Evolutionary conservation across 192 early-diverging fungal genomes (phyloP), one percentile per base, ranked within the genome.

Genomic region (Coemansia sp.): DNA sequence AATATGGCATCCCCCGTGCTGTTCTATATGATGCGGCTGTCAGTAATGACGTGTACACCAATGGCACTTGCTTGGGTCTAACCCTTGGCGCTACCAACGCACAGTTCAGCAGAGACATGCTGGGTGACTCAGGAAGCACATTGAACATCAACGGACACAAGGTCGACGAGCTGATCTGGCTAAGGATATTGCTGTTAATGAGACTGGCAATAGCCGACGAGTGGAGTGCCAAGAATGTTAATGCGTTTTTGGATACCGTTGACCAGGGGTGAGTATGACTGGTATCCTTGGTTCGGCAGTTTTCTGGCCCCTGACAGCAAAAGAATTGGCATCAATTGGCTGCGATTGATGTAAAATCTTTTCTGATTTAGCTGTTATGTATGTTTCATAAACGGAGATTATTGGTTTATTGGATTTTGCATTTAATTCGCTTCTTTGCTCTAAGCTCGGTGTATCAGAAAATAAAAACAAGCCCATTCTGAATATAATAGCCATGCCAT

Each of bases 111-210:
- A 45, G 43, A 20, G 19, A 45, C 18, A 20, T 20, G 9, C n/a
- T 20, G 3, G 43, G 19, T 18, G 16, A 10, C 16, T 21, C 43
- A 19, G 11, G 3, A 10, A 45, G 21, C 6, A 45, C 16, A 3
- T 15, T 45, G 18, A 45, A 6, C 11, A 20, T 45, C 21, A 10
- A 10, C 19, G 8, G 21, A 15, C 21, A 45, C 43, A 45, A 45
- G 43, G 6, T 45, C 21, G 43, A 45, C 18, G 43, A 45, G 8
- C 43, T 45, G 10, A 20, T 45, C 21, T 45, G 43, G 43, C 43
- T 45, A 20, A 15, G 21, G 19, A 45, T 20, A 15, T 45, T 20
- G 3, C 6, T 45, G 16, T 15, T 20, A 2, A 10, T 45, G 10
- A 45, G 43, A 45, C 16, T 20, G 21, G 21, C 16, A 6, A 15